Percentiles rank a stretch among this genome's conserved stretches.
These are phyloP conservation scores for Dioscorea alata DNA, from an alignment of 106 monocot genomes.

Conservation along the genomic window DNA sequence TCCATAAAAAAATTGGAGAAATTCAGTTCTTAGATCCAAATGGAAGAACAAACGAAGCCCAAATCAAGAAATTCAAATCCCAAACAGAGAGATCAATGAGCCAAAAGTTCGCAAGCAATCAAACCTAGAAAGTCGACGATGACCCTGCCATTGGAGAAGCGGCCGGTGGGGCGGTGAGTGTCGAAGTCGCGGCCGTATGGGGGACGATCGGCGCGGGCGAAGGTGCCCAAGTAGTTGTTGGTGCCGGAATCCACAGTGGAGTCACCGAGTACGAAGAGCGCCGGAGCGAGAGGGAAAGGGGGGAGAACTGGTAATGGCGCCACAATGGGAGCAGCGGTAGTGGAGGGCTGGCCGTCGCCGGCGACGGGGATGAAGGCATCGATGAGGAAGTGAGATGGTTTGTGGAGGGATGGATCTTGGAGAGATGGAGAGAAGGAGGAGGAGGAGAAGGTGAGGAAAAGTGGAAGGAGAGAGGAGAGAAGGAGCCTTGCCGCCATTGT, in stretches of 20 bases:
- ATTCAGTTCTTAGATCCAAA: constrained; percentile 1
- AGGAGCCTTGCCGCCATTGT: background rate
- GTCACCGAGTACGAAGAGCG: constrained; percentile 76
- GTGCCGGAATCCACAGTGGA: constrained; percentile 83
- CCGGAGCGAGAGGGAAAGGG: constrained; percentile 38
- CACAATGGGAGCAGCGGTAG: background rate
- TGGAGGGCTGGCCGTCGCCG: background rate
- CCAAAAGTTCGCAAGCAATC: background rate
- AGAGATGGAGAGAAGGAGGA: background rate
- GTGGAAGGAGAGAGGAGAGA: background rate
- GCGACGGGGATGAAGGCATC: background rate
- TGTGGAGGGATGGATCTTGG: background rate
- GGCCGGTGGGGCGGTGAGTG: constrained; percentile 58
- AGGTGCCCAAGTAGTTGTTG: constrained; percentile 77
- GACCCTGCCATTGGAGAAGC: constrained; percentile 87
- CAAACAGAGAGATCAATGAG: background rate
- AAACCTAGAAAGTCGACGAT: constrained; percentile 71
- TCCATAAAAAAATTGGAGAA: too few relatives aligned
- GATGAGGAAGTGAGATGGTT: background rate
- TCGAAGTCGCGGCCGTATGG: constrained; percentile 88
- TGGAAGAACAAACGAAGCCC: background rate
- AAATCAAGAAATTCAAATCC: background rate
- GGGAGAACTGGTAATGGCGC: constrained; percentile 6
- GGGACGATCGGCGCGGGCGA: constrained; percentile 68
- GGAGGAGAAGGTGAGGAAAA: constrained; percentile 4